These are phyloP conservation scores for Ustilago xerochloae DNA, from an alignment of 1,284 basidiomycete species.

Conservation along the genomic window DNA sequence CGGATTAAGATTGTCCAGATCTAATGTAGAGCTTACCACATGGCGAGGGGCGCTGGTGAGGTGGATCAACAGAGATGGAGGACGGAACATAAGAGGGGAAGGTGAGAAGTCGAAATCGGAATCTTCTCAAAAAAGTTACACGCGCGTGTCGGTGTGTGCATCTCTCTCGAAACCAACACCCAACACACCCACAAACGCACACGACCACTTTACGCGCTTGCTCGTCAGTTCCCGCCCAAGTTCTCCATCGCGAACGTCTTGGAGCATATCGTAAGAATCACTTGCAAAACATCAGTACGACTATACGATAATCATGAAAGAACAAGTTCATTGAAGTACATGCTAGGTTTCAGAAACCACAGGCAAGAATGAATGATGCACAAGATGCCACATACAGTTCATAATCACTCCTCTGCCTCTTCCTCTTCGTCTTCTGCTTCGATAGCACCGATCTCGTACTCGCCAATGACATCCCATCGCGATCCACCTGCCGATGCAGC, in stretches of 20 bases:
- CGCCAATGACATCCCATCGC: constrained; percentile 65
- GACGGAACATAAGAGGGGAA: background rate
- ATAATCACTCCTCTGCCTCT: background rate
- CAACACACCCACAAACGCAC: background rate
- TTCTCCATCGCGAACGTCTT: too few species aligned
- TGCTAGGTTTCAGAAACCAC: background rate
- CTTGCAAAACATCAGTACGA: too few species aligned
- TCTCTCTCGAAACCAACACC: constrained; percentile 35
- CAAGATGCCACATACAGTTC: background rate
- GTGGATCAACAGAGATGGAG: background rate
- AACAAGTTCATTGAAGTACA: background rate
- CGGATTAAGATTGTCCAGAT: too few species aligned
- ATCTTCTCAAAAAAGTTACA: constrained; percentile 14
- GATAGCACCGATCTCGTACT: constrained; percentile 61
- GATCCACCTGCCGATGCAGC: constrained; percentile 61
- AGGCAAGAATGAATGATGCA: background rate
- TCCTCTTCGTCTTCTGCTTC: constrained; percentile 58
- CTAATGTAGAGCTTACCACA: constrained; percentile 20
- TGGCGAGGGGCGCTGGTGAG: background rate
- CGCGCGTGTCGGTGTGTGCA: constrained; percentile 8
- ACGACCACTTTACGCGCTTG: constrained; percentile 25
- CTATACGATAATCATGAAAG: background rate
- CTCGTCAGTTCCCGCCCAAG: too few species aligned
- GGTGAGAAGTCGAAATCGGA: background rate
- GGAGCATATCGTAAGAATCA: too few species aligned